Evolutionary conservation across 1,139 yeast species (phyloP), one percentile per base, ranked within the genome.

Genomic region (Yarrowia galli): DNA sequence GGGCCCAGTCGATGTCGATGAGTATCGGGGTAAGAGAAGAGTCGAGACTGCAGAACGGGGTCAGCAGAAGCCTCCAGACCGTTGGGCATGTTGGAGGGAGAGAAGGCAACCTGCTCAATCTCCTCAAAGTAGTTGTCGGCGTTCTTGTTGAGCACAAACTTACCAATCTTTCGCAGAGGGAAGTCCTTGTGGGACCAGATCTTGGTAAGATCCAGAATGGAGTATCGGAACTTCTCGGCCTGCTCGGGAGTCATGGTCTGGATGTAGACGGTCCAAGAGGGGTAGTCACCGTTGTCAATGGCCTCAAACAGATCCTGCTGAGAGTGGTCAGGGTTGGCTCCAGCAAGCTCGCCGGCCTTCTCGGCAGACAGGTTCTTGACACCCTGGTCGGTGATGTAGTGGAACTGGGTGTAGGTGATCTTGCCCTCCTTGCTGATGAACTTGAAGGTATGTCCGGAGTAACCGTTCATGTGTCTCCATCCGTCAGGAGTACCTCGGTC

Each of bases 11-110:
- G 80, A 77, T 84, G 83, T 22, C 73, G 69, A 18, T 87, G 91
- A 68, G 92, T 87, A 79, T 88, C 92, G 69, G 90, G 85, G 79
- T 88, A 88, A 36, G 91, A 86, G 78, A 87, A 88, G 73, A 88
- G 80, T 81, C 92, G 85, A 25, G 89, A 84, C 80, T 88, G 91
- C 76, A 88, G 82, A 64, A 88, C 70, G 64, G 91, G 90, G 76
- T 88, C 92, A 73, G 88, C 88, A 64, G 89, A 85, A 64, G 92
- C 83, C 76, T 87, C 89, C 84, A 86, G 85, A 75, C 85, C 87
- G 69, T 91, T 91, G 70, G 87, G 87, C 42, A 90, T 85, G 78
- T 87, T 89, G 63, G 89, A 83, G 69, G 92, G 92, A 51, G 90
- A 82, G 77, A 87, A 86, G n/a, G 89, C 89, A 71, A 85, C 85